Evolutionary conservation across 140 eudicot genomes (phyloP), one percentile per base, ranked within the genome.

Genomic region (Senecio squalidus): DNA sequence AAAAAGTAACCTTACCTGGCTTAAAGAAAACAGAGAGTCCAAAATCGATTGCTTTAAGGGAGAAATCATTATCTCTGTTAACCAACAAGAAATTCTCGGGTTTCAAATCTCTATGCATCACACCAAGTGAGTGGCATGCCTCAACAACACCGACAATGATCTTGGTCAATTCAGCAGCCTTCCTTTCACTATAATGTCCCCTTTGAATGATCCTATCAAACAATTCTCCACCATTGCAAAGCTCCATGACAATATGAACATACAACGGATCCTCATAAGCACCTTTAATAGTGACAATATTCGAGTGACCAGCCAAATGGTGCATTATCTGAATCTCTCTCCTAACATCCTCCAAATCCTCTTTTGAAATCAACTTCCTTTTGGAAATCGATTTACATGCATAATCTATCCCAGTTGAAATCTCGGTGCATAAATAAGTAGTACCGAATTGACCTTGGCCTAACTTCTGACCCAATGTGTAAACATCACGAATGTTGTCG

Each of bases 271-370:
- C 98, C 77, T 92, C 98, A 62, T 92, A 92, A 0, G 98, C 98
- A 34, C 96, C 98, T 72, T 92, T 87, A 31, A 92, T 92, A 31
- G 93, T 79, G 34, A 92, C 96, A 45, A 92, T 82, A 46, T 92
- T 77, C 81, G 77, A 84, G 63, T 92, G 98, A 20, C 98, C 98
- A 25, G 98, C 86, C 69, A 92, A 63, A 78, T 92, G 98, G 54
- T 92, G 98, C 98, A 92, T 92, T 82, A 92, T 92, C 87, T 92
- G 98, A 84, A 92, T 92, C 84, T 84, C 98, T 66, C 98, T 79
- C 73, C 96, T 70, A 56, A 92, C 98, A 68, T 92, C 98, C 73
- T 87, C 96, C 50, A 92, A 78, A 68, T 92, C 98, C 77, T 92
- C 98, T 68, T 55, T 82, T 8, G 98, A 79, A 43, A 92, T 92